Evolutionary conservation across 2,329 filamentous ascomycete species (phyloP).

Genomic region (Sporothrix pallida): DNA sequence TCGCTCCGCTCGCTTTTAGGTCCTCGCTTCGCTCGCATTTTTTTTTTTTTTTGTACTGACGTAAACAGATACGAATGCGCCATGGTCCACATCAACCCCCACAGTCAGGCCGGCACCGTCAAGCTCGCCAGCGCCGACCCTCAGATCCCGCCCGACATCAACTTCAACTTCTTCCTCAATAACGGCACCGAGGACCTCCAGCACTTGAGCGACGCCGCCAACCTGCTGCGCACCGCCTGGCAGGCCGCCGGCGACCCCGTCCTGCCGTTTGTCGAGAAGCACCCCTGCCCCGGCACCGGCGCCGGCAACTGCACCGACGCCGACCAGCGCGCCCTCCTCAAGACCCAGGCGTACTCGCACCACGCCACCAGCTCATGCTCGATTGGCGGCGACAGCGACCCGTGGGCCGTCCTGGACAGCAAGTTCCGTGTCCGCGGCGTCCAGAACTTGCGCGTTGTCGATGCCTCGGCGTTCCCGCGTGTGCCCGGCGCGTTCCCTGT

Average conservation of each 20-base stretch:
- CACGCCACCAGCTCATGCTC: constrained; percentile 59
- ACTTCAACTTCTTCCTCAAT: constrained; percentile 64
- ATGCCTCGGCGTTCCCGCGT: constrained; percentile 59
- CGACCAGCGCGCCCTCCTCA: constrained; percentile 37
- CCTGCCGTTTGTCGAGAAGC: constrained; percentile 37
- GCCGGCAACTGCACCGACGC: constrained; percentile 36
- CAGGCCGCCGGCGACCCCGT: constrained; percentile 33
- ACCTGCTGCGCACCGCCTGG: constrained; percentile 37
- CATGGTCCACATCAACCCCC: constrained; percentile 36
- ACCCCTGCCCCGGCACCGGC: constrained; percentile 35
- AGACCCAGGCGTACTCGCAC: constrained; percentile 57
- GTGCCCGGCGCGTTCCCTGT: constrained; percentile 53
- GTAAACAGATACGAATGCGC: constrained; percentile 30
- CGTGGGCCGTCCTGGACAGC: constrained; percentile 59
- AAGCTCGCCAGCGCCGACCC: constrained; percentile 66
- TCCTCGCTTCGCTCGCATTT: not conserved
- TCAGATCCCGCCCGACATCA: constrained; percentile 66
- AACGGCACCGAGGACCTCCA: constrained; percentile 36
- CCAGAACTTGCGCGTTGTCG: constrained; percentile 59
- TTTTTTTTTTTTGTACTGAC: too few species aligned
- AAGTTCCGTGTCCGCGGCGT: constrained; percentile 60
- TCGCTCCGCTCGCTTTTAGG: not conserved
- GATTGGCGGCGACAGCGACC: constrained; percentile 58
- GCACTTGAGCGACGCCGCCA: constrained; percentile 37
- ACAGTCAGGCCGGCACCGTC: constrained; percentile 60